Conservation (phyloP, 2,329 filamentous ascomycete species). For the Fusarium poae region DNA sequence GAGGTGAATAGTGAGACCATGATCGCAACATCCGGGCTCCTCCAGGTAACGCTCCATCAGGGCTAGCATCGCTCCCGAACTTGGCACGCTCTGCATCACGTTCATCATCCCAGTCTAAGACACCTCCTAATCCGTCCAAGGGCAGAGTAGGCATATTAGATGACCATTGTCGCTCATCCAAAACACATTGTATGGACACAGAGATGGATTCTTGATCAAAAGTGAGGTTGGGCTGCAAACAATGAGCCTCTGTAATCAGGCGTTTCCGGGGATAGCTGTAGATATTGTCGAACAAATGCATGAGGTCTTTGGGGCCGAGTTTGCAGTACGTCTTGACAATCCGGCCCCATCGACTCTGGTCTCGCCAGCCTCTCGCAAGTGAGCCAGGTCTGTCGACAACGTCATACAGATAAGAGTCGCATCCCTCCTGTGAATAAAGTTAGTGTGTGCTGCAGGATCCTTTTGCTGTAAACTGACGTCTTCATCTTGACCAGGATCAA, state of each 20-base stretch:
- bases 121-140: constrained; percentile 55
- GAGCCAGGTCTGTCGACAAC: constrained; percentile 49
- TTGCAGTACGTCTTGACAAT: constrained; percentile 63
- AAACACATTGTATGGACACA: constrained; percentile 54
- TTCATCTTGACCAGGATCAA: constrained; percentile 54
- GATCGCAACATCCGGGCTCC: constrained; percentile 50
- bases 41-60: constrained; percentile 54
- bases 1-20: constrained; percentile 55
- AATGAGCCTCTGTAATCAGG: constrained; percentile 59
- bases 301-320: constrained; percentile 63
- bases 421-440: constrained; percentile 31
- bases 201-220: constrained; percentile 62
- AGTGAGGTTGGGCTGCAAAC: constrained; percentile 58
- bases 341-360: constrained; percentile 55
- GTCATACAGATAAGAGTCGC: constrained; percentile 44
- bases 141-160: constrained; percentile 51
- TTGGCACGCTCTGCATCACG: constrained; percentile 51
- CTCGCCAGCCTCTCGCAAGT: constrained; percentile 53
- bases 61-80: constrained; percentile 54
- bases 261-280: constrained; percentile 61
- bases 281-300: constrained; percentile 62
- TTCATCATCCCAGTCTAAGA: constrained; percentile 58
- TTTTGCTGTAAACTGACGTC: constrained; percentile 49
- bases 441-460: constrained; percentile 7
- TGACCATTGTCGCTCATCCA: constrained; percentile 56